These are phyloP conservation scores for Neurospora hispaniola DNA, from an alignment of 495 filamentous ascomycete genomes.

Conservation along the genomic window DNA sequence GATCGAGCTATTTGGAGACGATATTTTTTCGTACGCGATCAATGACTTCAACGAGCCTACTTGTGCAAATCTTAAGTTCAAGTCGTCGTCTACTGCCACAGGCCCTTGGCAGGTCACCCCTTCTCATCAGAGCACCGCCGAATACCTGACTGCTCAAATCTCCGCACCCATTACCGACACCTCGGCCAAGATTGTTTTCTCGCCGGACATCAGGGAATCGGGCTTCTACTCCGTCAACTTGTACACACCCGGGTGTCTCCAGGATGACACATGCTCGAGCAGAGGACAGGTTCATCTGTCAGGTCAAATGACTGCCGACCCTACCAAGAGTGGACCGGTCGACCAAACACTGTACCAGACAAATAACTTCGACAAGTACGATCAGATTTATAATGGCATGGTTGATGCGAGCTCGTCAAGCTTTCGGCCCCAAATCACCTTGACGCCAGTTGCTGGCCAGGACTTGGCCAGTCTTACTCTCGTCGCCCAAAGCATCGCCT, in stretches of 20 bases:
- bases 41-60: constrained; percentile 79
- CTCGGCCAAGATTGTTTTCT: constrained; percentile 60
- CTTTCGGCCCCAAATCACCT: constrained; percentile 74
- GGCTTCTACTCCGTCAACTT: constrained; percentile 83
- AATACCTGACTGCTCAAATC: constrained; percentile 66
- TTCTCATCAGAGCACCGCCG: constrained; percentile 50
- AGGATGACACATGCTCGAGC: constrained; percentile 63
- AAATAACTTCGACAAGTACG: constrained; percentile 90
- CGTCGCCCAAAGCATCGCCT: constrained; percentile 77
- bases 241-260: constrained; percentile 81
- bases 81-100: constrained; percentile 52
- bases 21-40: constrained; percentile 77
- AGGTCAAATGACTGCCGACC: constrained; percentile 49
- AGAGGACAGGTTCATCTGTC: constrained; percentile 76
- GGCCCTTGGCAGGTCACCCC: constrained; percentile 64
- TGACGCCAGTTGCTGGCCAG: constrained; percentile 59
- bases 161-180: constrained; percentile 39
- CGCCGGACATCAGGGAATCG: constrained; percentile 75
- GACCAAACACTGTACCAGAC: constrained; percentile 65
- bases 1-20: constrained; percentile 81
- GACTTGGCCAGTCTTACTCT: constrained; percentile 52
- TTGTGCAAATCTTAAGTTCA: constrained; percentile 56
- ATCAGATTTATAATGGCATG: constrained; percentile 73
- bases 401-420: constrained; percentile 63
- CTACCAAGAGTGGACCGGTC: constrained; percentile 32